Conservation (phyloP, 129 eudicot species). For the sunflower (Helianthus annuus) region DNA sequence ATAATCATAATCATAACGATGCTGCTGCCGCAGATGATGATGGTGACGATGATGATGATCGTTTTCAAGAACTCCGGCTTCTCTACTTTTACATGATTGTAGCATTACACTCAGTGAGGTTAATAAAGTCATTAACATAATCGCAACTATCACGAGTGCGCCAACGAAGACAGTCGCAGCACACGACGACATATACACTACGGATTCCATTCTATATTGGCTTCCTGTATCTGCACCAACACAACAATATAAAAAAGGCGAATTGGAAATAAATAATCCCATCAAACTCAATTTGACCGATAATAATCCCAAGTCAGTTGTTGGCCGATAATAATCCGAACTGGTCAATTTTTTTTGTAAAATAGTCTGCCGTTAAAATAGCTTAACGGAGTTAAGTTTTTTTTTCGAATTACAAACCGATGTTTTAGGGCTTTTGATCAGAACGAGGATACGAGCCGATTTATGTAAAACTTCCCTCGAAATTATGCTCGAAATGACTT, state of each 20-base stretch:
- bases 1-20: slow-evolving; percentile 26
- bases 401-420: no score
- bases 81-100: slow-evolving; percentile 52
- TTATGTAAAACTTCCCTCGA: no score
- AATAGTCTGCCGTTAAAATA: no score
- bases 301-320: no score
- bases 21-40: not conserved
- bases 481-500: no score
- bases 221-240: slow-evolving; percentile 54
- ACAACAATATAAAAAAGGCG: slow-evolving; percentile 27
- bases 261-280: no score
- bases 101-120: slow-evolving; percentile 54
- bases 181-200: slow-evolving; percentile 65
- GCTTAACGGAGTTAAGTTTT: no score
- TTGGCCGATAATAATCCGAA: no score
- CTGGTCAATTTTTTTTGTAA: no score
- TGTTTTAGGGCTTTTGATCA: no score
- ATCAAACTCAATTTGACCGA: no score
- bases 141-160: slow-evolving; percentile 50
- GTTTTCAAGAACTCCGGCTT: slow-evolving; percentile 53
- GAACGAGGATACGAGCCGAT: no score
- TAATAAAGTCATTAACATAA: slow-evolving; percentile 47
- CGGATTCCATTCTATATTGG: slow-evolving; percentile 44
- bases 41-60: not conserved
- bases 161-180: slow-evolving; percentile 62